Evolutionary conservation across 352 stramenopile species (phyloP), one percentile per base, ranked within the genome.

Genomic region (Phytopythium ostracodes): DNA sequence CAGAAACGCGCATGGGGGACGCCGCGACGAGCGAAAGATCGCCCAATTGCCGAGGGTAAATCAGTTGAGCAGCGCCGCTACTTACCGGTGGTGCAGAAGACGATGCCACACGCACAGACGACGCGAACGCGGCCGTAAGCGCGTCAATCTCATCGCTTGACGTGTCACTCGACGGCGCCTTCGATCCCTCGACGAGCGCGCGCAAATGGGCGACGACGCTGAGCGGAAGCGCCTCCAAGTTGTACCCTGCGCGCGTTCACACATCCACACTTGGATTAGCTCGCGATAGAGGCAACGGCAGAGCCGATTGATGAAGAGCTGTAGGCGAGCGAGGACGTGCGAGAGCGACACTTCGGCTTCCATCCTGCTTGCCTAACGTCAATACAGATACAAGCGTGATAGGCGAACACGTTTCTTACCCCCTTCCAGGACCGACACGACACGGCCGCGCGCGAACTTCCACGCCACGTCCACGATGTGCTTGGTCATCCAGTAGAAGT

Each of bases 401-500:
- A 24, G 10, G 17, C 31, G 25, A 5, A 2, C 31, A n/a, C 27
- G 31, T 3, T n/a, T 27, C 51, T 10, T 20, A 57, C 79, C 79
- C 5, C 79, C 79, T 58, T 88, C 79, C 44, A 88, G 59, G 9
- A 84, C 73, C 3, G 77, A 85, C 29, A 88, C 79, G 27, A 88
- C 57, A 15, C 71, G 76, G 1, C 79, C 79, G 17, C 77, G 54
- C 55, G 76, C 82, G 52, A 55, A 75, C 33, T 67, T 55, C 73
- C 72, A 80, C 22, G 79, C 77, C 27, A 88, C 54, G 15, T 50
- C 49, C 12, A 64, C 70, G 53, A 88, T 59, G 29, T 81, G 57
- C 17, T 58, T 63, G 17, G 77, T 87, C 49, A 88, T 66, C 79
- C 79, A 88, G 63, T 87, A 86, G 38, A 79, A 88, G 52, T 88